Percentiles rank a stretch among this genome's conserved stretches.
Conservation (phyloP, 73 alveolate genomes). For the Paramecium primaurelia region DNA sequence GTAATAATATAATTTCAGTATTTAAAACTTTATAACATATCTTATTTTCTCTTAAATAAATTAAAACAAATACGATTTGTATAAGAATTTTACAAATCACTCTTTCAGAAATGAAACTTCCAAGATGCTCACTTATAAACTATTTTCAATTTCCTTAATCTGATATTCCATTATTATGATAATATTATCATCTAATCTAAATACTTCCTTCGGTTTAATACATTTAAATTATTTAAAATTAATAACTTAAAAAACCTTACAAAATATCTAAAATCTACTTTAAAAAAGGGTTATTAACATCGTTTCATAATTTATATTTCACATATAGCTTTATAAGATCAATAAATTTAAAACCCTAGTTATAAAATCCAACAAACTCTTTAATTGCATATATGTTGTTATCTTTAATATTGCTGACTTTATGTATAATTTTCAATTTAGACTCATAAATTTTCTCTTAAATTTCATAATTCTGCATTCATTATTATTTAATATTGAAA, state of each 20-base stretch:
- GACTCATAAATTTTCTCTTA: not conserved
- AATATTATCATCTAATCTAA: not conserved
- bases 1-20: constrained; percentile 24
- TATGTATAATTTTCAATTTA: not conserved
- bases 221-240: no score
- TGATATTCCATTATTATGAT: not conserved
- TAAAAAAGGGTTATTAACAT: constrained; percentile 8
- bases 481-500: not conserved
- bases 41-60: constrained; percentile 25
- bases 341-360: not conserved
- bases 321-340: not conserved
- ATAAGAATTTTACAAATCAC: constrained; percentile 30
- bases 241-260: no score
- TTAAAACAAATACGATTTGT: not conserved
- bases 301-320: not conserved
- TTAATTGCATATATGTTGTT: constrained; percentile 16
- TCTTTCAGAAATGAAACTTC: not conserved
- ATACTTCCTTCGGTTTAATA: not conserved
- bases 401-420: not conserved
- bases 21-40: not conserved
- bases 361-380: not conserved
- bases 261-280: no score
- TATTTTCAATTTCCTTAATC: not conserved
- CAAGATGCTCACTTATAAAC: constrained; percentile 11
- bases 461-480: constrained; percentile 5